Base-by-base conservation (phyloP, 768 basidiomycete genomes). In the Vishniacozyma victoriae region DNA sequence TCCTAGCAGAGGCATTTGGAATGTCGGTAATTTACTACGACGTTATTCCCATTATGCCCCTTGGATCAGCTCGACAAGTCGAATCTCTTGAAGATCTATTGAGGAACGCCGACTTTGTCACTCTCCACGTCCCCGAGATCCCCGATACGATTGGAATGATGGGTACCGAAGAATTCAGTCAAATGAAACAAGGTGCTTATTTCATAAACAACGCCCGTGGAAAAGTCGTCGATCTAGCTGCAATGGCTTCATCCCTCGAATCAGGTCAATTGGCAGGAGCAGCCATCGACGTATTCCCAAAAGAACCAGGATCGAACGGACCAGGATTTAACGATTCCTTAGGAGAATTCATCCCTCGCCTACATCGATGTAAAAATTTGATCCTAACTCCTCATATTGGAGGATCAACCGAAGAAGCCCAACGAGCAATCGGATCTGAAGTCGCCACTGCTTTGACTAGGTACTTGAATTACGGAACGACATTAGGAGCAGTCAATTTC, bases 331-430 rank as follows among this genome's bases (percentile, higher is more conserved):
- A 89, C 70, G 83, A 96, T 73, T 77, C 84, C 61, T 75, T 97
- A 57, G 96, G 93, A 67, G 41, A 81, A 1, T 99, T 91, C 85
- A 79, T 87, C 5, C 81, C 79, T 54, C 73, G 80, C 19, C 80
- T 99, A 23, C 80, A 87, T 50, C 72, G 75, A 1, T 75, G 90
- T 48, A 82, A 85, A 43, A 99, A 99, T 73, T 80, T 97, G 53
- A 91, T 97, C 66, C 83, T 97, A 63, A 97, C 95, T 0, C 95
- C 95, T 18, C 95, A 99, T 69, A 97, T 99, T 64, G 95, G 95
- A 49, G 95, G 95, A 33, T 97, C 93, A 24, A 99, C 95, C 15
- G 95, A 99, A 72, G 95, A 99, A 72, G 95, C 95, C 4, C 95
- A 99, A 73, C 80, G 83, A 45, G 88, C 92, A 82, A 97, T 99